Percentiles rank a stretch among this genome's conserved stretches.
phyloP scores from a whole-genome alignment of 2,329 filamentous ascomycete genomes.

The Colletotrichum sp. region DNA sequence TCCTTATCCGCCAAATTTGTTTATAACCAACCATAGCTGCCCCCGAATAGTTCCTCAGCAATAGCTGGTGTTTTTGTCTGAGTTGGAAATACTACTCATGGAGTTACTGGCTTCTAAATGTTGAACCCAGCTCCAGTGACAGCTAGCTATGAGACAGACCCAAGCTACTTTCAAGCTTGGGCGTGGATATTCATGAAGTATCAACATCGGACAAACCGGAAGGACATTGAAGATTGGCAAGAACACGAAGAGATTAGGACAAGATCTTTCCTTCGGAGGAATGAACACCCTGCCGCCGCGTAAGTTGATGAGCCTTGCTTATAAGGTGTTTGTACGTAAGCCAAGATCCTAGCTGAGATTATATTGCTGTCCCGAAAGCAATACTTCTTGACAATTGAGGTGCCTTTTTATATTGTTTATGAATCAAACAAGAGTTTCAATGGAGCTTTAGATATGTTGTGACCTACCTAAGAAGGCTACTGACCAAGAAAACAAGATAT shows the following conservation, averaged over 20 bases:
- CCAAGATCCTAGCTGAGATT: not conserved
- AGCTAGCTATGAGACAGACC: not conserved
- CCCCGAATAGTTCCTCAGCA: not conserved
- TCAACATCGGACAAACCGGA: not conserved
- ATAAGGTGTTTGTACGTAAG: not conserved
- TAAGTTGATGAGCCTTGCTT: not conserved
- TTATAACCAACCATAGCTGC: not conserved
- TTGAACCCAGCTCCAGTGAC: rapidly evolving
- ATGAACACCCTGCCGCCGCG: not conserved
- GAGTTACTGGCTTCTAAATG: not conserved
- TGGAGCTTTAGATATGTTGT: not conserved
- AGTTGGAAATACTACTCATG: not conserved
- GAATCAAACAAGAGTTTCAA: too few relatives aligned
- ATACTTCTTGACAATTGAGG: not conserved
- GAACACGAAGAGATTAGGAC: not conserved
- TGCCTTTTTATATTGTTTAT: too few relatives aligned
- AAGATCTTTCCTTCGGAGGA: not conserved
- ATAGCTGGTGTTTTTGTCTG: not conserved
- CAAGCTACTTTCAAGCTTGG: not conserved
- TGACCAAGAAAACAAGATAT: not conserved
- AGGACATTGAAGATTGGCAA: not conserved
- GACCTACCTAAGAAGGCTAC: not conserved
- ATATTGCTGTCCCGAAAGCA: not conserved
- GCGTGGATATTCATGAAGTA: not conserved
- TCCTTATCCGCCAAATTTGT: not conserved